Evolutionary conservation across 768 basidiomycete species (phyloP), one percentile per base, ranked within the genome.

Genomic region (Mycena leptocephala): DNA sequence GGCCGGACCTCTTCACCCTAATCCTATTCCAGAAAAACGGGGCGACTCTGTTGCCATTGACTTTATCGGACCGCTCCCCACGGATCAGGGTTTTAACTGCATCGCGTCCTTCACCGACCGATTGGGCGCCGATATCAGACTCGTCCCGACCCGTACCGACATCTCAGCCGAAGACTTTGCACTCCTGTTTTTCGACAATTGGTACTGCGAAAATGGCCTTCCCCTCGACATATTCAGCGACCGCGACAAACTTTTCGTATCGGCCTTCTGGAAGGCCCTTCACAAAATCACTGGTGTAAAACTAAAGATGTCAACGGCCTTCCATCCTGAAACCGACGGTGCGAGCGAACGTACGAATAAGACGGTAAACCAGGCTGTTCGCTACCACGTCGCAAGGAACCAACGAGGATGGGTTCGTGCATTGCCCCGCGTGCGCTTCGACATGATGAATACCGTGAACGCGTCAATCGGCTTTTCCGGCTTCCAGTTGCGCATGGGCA

Each of bases 391-490:
- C 0, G 62, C 68, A 2, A 53, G 69, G 3, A 80, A 83, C 33
- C 83, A 84, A 51, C 46, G 46, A 0, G 81, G 76, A 8, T 85
- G 84, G 84, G 79, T 81, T 0, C n/a, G 48, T 0, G 76, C 78
- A 0, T 64, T 84, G 0, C 83, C 82, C 0, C 53, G 32, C 0
- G 70, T 83, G 0, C 65, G 78, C 13, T 84, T 84, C 61, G 55
- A 80, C 10, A 56, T 83, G 13, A 86, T 84, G 79, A 81, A 79
- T 20, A 74, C 79, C 0, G 33, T 75, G 0, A 82, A 82, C 58
- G 70, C 78, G 0, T 71, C 80, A 1, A 81, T 82, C 1, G 78
- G 81, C 0, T 81, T 81, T 48, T 79, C 75, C 2, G 75, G 70
- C 0, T 84, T 84, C 53, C 79, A 83, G n/a, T 61, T 83, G 0